phyloP scores from a whole-genome alignment of 2,329 filamentous ascomycete species.

The Colletotrichum sp. region DNA sequence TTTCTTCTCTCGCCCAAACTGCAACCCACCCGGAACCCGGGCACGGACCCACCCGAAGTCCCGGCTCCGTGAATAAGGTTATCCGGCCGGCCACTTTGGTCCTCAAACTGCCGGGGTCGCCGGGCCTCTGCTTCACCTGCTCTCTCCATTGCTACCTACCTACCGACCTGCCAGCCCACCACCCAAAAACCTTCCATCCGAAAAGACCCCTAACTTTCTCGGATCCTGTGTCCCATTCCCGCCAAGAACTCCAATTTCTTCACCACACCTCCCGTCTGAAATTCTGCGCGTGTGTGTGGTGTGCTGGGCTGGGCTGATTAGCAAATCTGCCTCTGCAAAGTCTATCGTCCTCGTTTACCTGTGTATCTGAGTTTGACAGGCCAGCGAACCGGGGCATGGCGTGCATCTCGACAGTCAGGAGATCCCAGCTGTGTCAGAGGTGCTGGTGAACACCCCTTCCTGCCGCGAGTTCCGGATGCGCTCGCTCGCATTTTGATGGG shows the following conservation, averaged over 20 bases:
- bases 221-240: neutral
- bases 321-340: neutral
- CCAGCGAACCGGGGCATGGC: neutral
- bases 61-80: conserved; percentile 13
- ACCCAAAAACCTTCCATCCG: neutral
- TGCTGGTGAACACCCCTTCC: neutral
- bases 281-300: neutral
- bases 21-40: neutral
- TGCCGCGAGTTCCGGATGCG: neutral
- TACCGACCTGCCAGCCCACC: neutral
- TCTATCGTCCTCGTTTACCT: neutral
- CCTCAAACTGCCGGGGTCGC: neutral
- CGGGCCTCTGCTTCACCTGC: neutral
- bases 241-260: neutral
- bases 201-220: neutral
- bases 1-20: neutral
- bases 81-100: neutral
- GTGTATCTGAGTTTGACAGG: neutral
- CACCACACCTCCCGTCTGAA: neutral
- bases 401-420: neutral
- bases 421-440: neutral
- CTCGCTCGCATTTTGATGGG: neutral
- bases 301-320: neutral
- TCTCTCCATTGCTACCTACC: neutral
- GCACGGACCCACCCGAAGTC: neutral